Evolutionary conservation across 208 protist species (phyloP), one percentile per base, ranked within the genome.

Genomic region (Leishmania mexicana): DNA sequence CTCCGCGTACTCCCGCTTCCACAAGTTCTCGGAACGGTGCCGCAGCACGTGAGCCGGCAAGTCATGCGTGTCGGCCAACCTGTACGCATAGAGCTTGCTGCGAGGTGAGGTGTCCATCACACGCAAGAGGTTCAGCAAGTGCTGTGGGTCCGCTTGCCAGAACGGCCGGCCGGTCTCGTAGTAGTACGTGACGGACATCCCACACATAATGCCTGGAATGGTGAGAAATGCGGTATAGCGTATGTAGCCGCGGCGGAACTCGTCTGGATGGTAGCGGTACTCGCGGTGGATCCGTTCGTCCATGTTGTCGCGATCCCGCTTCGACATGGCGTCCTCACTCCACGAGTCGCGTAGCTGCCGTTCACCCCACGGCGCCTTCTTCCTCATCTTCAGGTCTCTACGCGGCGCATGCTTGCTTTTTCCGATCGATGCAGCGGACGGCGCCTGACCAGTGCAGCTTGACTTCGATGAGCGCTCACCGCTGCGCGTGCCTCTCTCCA

Each of bases 241-340:
- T 64, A 97, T 83, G 65, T 92, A 87, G 72, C 81, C 57, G 17
- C 92, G 94, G 54, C 88, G 90, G 60, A 87, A 81, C 82, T 94
- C 92, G 28, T 96, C 91, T 11, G 94, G 94, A 80, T 97, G 94
- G 83, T 96, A 97, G 81, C 94, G 92, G 84, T 97, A 95, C 84
- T 95, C 90, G 76, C 92, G 88, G 75, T 95, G 88, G 74, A 97
- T 90, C 68, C 94, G 92, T 77, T 95, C 90, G 45, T 85, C 89
- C 88, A 97, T 92, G 83, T 92, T 94, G 45, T 97, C 92, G 17
- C 65, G 85, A 42, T 93, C 88, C 6, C 90, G 81, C 78, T 91
- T 91, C 35, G 93, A 85, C 94, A 97, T 97, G 54, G 94, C 94
- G 60, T 97, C 94, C 75, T 89, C 82, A 76, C 90, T 94, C 92